These are phyloP conservation scores for Emmonsiellopsis sp. DNA, from an alignment of 2,329 filamentous ascomycete species.

Conservation along the genomic window DNA sequence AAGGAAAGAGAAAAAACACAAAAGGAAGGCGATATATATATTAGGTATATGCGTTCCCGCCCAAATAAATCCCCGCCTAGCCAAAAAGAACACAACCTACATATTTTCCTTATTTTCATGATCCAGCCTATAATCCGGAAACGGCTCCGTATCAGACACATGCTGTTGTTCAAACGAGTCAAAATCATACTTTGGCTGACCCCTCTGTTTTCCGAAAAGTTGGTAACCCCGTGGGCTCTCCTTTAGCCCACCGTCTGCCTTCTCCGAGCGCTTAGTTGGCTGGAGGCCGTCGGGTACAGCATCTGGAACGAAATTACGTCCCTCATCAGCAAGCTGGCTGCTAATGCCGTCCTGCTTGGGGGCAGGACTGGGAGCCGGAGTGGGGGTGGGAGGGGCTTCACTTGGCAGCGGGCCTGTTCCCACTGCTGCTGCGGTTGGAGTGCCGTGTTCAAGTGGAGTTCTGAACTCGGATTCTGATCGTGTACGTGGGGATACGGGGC, in stretches of 20 bases:
- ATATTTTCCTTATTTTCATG: background rate
- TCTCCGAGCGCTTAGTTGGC: background rate
- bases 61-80: no score
- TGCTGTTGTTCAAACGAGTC: constrained; percentile 2
- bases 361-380: background rate
- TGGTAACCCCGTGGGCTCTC: background rate
- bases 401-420: no score
- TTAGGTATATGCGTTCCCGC: no score
- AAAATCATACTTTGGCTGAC: constrained; percentile 8
- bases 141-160: constrained; percentile 8
- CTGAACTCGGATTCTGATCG: background rate
- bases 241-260: background rate
- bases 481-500: background rate
- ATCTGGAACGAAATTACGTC: background rate
- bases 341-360: background rate
- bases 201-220: background rate
- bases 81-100: background rate
- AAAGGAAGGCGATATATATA: no score
- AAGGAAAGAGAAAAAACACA: no score
- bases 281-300: background rate
- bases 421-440: background rate
- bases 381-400: background rate
- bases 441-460: background rate
- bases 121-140: background rate
- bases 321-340: background rate